phyloP scores from a whole-genome alignment of 108 stramenopile species.

The Cyclostephanos tholiformis region DNA sequence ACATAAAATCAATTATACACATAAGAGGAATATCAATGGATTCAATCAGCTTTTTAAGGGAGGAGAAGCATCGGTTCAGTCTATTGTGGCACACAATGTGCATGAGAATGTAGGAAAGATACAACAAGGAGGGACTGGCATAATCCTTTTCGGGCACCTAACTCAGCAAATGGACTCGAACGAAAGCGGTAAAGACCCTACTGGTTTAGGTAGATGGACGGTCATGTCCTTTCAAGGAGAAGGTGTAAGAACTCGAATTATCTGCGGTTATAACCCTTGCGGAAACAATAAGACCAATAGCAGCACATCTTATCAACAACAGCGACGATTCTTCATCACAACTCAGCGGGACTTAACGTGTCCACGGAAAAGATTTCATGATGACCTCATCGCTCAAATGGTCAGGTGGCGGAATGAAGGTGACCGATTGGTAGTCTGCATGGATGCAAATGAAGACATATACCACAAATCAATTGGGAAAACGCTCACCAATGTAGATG shows the following conservation, averaged over 20 bases:
- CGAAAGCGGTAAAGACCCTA: too few species aligned
- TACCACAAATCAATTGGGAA: too few species aligned
- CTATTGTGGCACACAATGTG: too few species aligned
- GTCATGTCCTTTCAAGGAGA: too few species aligned
- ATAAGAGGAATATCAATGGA: conserved; percentile 3
- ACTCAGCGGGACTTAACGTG: not conserved
- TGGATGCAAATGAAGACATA: too few species aligned
- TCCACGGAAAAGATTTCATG: not conserved
- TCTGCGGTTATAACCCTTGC: too few species aligned
- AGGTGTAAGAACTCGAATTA: not conserved
- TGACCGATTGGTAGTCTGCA: conserved; percentile 6
- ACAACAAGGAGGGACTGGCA: too few species aligned
- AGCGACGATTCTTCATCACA: not conserved
- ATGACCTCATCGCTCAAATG: conserved; percentile 1
- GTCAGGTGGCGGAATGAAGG: not conserved
- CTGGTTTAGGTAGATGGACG: too few species aligned
- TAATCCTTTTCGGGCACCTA: too few species aligned
- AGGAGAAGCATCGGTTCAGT: conserved; percentile 4
- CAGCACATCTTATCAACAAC: not conserved
- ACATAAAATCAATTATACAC: conserved; percentile 8
- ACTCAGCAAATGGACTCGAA: too few species aligned
- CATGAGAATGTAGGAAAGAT: too few species aligned
- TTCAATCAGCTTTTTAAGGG: conserved; percentile 13
- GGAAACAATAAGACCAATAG: not conserved
- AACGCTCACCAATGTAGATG: too few species aligned